phyloP scores from a whole-genome alignment of 345 rosid genomes.

The Murraya paniculata region DNA sequence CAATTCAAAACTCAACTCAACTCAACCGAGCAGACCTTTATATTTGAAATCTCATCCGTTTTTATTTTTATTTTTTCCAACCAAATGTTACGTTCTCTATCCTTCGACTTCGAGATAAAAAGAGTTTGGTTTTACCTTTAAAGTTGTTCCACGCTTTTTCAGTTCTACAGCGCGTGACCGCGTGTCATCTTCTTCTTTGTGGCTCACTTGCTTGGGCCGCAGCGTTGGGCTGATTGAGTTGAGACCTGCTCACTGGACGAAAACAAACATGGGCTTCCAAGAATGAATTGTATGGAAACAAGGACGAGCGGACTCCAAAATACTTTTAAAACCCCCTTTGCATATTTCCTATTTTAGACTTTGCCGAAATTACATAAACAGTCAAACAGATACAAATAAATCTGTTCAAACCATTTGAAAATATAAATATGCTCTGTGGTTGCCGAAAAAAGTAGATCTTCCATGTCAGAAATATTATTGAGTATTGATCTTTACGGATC shows the following conservation, averaged over 20 bases:
- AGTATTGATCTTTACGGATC: no score
- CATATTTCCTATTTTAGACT: no score
- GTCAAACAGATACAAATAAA: no score
- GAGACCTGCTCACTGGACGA: background rate
- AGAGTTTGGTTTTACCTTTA: background rate
- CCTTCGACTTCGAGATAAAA: background rate
- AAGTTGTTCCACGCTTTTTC: background rate
- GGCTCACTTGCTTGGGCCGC: background rate
- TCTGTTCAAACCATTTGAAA: no score
- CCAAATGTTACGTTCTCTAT: background rate
- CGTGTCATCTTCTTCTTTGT: background rate
- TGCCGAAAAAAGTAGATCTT: no score
- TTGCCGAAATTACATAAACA: no score
- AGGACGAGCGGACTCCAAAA: background rate
- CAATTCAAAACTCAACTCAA: background rate
- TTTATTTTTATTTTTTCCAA: no score
- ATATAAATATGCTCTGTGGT: no score
- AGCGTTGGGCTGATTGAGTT: background rate
- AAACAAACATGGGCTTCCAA: background rate
- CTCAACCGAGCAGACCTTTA: no score
- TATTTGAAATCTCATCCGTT: no score
- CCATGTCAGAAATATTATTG: no score
- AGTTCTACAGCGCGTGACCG: background rate
- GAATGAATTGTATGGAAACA: background rate
- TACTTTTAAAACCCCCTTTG: no score